Evolutionary conservation across 2,329 filamentous ascomycete genomes (phyloP).

Genomic region (Claviceps maximensis): DNA sequence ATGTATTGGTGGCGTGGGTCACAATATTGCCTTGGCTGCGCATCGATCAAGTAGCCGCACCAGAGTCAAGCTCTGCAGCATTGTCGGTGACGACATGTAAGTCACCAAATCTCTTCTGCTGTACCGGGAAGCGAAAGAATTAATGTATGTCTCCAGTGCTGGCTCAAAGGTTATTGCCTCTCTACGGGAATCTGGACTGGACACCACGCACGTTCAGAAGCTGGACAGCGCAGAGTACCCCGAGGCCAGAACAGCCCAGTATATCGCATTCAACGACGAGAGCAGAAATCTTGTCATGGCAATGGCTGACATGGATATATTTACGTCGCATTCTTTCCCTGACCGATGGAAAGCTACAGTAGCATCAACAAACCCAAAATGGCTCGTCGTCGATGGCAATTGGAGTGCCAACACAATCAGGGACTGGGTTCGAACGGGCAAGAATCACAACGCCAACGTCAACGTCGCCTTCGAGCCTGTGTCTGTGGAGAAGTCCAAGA

Average conservation of each 20-base stretch:
- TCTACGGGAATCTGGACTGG: constrained; percentile 51
- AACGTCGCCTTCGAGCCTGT: constrained; percentile 79
- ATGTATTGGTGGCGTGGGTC: constrained; percentile 79
- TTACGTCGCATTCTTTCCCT: constrained; percentile 43
- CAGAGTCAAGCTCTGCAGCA: constrained; percentile 62
- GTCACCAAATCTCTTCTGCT: constrained; percentile 12
- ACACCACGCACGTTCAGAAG: constrained; percentile 47
- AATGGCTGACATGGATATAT: constrained; percentile 90
- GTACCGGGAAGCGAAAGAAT: neutral
- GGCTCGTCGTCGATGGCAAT: constrained; percentile 79
- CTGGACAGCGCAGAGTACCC: constrained; percentile 34
- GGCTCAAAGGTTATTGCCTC: constrained; percentile 60
- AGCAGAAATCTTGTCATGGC: constrained; percentile 77
- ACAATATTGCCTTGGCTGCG: constrained; percentile 79
- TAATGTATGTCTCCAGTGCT: constrained; percentile 30
- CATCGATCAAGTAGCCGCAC: constrained; percentile 48
- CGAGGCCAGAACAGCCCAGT: constrained; percentile 67
- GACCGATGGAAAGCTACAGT: constrained; percentile 49
- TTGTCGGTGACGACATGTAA: constrained; percentile 66
- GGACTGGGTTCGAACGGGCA: constrained; percentile 52
- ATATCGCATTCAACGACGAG: constrained; percentile 76
- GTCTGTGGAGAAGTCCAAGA: constrained; percentile 62
- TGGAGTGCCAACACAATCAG: constrained; percentile 57
- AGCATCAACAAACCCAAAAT: constrained; percentile 46
- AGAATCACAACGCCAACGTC: constrained; percentile 41